Conservation (phyloP, 2,329 filamentous ascomycete species). For the Aschersonia sp. region DNA sequence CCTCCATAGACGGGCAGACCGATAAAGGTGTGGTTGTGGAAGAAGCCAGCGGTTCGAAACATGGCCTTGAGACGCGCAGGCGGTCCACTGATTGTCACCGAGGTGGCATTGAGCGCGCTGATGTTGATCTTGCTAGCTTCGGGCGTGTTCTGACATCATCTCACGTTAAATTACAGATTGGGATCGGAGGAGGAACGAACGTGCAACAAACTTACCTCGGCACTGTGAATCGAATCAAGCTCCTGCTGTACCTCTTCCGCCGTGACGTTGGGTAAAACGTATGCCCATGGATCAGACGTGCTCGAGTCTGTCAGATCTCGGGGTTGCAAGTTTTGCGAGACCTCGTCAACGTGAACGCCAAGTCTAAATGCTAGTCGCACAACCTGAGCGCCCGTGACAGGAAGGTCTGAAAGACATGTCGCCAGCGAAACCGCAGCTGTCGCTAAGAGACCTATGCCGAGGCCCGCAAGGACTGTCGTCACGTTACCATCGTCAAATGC, state of each 20-base stretch:
- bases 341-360: constrained; percentile 24
- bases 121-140: constrained; percentile 23
- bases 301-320: constrained; percentile 8
- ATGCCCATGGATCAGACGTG: constrained; percentile 23
- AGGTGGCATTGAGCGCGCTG: constrained; percentile 17
- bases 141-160: constrained; percentile 6
- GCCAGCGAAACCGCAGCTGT: constrained; percentile 26
- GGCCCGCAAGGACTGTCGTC: constrained; percentile 18
- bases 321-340: constrained; percentile 26
- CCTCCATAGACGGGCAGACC: constrained; percentile 21
- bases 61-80: constrained; percentile 12
- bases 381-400: constrained; percentile 23
- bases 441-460: constrained; percentile 30
- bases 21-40: constrained; percentile 13
- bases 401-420: constrained; percentile 20
- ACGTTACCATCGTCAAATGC: background rate
- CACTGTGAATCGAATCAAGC: constrained; percentile 17
- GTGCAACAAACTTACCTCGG: background rate
- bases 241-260: constrained; percentile 19
- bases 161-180: no score
- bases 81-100: constrained; percentile 24
- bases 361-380: constrained; percentile 30
- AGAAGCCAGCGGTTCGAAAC: constrained; percentile 10
- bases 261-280: constrained; percentile 20
- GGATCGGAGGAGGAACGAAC: no score